Evolutionary conservation across 2,329 filamentous ascomycete species (phyloP).

Genomic region (Trichothecium sympodiale): DNA sequence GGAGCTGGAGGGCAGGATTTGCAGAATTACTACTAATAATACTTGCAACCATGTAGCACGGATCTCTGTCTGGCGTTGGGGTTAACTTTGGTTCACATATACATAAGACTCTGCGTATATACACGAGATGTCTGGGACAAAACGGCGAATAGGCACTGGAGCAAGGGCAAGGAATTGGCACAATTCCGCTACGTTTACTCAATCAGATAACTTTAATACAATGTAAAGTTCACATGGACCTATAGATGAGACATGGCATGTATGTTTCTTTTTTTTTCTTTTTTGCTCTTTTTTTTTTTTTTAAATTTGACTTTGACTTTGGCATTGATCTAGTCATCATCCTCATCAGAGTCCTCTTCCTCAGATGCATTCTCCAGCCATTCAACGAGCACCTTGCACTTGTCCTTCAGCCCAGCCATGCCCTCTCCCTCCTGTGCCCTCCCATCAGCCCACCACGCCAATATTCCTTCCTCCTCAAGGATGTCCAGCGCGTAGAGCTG

Average conservation of each 20-base stretch:
- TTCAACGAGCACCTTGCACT: conserved; percentile 70
- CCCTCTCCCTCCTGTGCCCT: conserved; percentile 54
- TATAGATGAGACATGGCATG: too few relatives aligned
- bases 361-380: conserved; percentile 70
- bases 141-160: too few relatives aligned
- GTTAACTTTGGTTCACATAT: too few relatives aligned
- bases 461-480: conserved; percentile 78
- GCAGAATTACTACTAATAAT: conserved; percentile 27
- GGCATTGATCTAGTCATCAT: conserved; percentile 24
- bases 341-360: conserved; percentile 55
- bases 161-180: too few relatives aligned
- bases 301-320: background rate
- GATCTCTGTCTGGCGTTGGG: too few relatives aligned
- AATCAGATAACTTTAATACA: too few relatives aligned
- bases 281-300: conserved; percentile 1
- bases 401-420: conserved; percentile 59
- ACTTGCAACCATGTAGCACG: too few relatives aligned
- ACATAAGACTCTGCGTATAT: too few relatives aligned
- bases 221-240: too few relatives aligned
- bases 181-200: too few relatives aligned
- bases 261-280: conserved; percentile 4
- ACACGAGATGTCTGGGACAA: too few relatives aligned
- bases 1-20: conserved; percentile 19
- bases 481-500: conserved; percentile 78
- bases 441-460: conserved; percentile 78